These are phyloP conservation scores for Dujonia santamariae DNA, from an alignment of 1,139 yeast genomes.

Conservation along the genomic window DNA sequence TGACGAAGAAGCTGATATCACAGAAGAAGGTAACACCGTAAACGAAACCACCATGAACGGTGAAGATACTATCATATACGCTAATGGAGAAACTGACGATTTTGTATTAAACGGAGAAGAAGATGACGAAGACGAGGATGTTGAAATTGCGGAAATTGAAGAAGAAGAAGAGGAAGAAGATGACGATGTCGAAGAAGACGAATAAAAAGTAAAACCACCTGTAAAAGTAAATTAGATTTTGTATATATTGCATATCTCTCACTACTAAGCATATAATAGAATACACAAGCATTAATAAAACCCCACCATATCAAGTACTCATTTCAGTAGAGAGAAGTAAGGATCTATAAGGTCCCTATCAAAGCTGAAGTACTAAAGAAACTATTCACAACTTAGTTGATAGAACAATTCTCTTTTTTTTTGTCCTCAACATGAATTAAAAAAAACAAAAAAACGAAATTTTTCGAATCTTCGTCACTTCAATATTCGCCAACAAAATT, in stretches of 20 bases:
- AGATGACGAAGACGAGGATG: conserved; percentile 12
- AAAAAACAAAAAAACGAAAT: too few relatives aligned
- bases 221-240: neutral
- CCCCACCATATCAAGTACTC: too few relatives aligned
- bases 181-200: conserved; percentile 12
- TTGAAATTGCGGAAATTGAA: conserved; percentile 4
- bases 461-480: too few relatives aligned
- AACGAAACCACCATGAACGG: conserved; percentile 9
- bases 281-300: too few relatives aligned
- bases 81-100: conserved; percentile 47
- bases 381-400: too few relatives aligned
- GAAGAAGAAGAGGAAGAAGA: conserved; percentile 20
- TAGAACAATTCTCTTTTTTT: too few relatives aligned
- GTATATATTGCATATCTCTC: neutral
- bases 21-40: conserved; percentile 7
- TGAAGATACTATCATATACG: conserved; percentile 25
- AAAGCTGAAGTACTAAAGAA: too few relatives aligned
- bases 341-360: too few relatives aligned
- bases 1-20: conserved; percentile 13
- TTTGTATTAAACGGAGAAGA: conserved; percentile 8
- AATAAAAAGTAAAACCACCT: conserved; percentile 11
- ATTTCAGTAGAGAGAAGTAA: too few relatives aligned
- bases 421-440: too few relatives aligned
- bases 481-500: too few relatives aligned
- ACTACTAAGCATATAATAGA: too few relatives aligned